Conservation (phyloP, 2,329 filamentous ascomycete genomes). For the Mycosphaerella sp. region DNA sequence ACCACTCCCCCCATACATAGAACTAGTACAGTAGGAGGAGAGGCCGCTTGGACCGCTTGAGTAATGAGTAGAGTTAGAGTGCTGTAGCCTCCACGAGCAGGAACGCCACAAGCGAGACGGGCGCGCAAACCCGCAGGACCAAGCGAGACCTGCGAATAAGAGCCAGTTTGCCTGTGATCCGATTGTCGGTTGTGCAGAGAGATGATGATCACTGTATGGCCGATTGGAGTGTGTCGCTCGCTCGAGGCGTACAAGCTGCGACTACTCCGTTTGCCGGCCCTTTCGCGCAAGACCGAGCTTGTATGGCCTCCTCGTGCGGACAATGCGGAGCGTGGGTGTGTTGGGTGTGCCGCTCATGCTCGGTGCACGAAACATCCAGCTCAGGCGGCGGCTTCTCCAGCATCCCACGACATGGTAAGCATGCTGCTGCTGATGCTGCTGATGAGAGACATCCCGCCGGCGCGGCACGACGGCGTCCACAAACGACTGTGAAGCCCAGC, state of each 20-base stretch:
- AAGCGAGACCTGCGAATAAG: slow-evolving; percentile 14
- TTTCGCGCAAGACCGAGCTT: neutral
- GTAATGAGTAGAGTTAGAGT: too few relatives aligned
- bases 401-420: neutral
- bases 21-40: neutral
- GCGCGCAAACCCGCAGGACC: slow-evolving; percentile 12
- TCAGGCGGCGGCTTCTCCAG: neutral
- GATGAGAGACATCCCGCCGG: neutral
- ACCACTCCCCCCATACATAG: too few relatives aligned
- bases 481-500: neutral
- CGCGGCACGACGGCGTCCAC: neutral
- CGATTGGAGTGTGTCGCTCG: neutral
- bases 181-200: neutral
- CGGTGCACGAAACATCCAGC: neutral
- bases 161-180: neutral
- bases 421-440: neutral
- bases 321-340: neutral
- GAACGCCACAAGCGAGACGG: slow-evolving; percentile 12
- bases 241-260: neutral
- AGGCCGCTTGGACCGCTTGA: neutral
- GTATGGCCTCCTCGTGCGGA: neutral
- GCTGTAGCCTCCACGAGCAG: slow-evolving; percentile 12
- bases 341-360: neutral
- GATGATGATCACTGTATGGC: neutral
- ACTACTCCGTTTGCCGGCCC: neutral